Percentiles rank a stretch among this genome's conserved stretches.
These are phyloP conservation scores for Brasilioporus rufonigricans DNA, from an alignment of 768 basidiomycete genomes.

Conservation along the genomic window DNA sequence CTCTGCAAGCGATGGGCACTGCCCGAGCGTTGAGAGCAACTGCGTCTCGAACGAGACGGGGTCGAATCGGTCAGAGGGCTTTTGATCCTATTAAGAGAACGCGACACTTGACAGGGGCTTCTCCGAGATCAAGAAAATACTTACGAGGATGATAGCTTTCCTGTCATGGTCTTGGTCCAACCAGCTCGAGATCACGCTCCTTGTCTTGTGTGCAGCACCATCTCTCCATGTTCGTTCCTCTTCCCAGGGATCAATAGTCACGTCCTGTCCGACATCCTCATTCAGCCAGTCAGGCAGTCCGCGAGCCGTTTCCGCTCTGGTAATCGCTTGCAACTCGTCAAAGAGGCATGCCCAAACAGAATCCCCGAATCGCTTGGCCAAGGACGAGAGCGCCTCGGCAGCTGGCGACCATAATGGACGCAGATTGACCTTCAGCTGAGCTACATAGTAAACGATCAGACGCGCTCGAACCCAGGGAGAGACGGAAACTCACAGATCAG, in stretches of 20 bases:
- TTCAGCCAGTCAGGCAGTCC: conserved; percentile 28
- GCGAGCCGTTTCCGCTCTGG: conserved; percentile 1
- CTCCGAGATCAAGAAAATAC: background rate
- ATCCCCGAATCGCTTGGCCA: conserved; percentile 60
- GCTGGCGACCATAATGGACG: conserved; percentile 89
- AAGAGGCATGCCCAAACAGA: conserved; percentile 72
- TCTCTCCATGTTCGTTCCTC: conserved; percentile 77
- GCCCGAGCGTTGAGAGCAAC: conserved; percentile 67
- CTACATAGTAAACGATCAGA: conserved; percentile 34
- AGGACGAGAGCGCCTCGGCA: conserved; percentile 55
- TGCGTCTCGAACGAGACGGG: conserved; percentile 75
- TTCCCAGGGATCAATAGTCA: conserved; percentile 45
- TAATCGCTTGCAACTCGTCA: conserved; percentile 48
- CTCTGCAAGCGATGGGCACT: conserved; percentile 71
- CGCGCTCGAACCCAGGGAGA: background rate
- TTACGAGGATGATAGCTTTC: conserved; percentile 36
- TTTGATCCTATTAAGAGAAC: conserved; percentile 35
- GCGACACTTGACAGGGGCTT: background rate
- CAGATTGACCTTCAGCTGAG: conserved; percentile 91
- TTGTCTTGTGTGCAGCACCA: conserved; percentile 64
- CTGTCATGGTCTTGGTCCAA: conserved; percentile 30
- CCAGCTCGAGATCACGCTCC: conserved; percentile 50
- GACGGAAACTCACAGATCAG: conserved; percentile 53
- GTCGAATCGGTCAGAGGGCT: conserved; percentile 62
- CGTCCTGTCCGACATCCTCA: conserved; percentile 16